Percentiles rank a stretch among this genome's conserved stretches.
Evolutionary conservation across 805 yeast genomes (phyloP).

Genomic region (Yamadazyma nakazawae): DNA sequence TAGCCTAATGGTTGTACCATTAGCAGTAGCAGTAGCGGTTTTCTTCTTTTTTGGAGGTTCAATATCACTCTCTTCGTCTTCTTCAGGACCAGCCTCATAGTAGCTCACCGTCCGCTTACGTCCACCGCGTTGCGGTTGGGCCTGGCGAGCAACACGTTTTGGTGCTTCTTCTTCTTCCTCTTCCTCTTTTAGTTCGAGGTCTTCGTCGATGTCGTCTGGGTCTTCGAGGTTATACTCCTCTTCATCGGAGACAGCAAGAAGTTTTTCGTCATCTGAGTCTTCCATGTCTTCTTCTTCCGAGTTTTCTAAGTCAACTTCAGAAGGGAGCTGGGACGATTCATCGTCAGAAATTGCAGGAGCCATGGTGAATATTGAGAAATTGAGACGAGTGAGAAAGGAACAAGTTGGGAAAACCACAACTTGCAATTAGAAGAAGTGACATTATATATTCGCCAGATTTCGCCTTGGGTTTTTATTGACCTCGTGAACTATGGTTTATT

Average conservation of each 20-base stretch:
- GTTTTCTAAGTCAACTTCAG: constrained; percentile 14
- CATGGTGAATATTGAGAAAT: not conserved
- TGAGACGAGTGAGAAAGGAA: not conserved
- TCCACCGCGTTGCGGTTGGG: constrained; percentile 21
- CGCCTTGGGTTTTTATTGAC: too few relatives aligned
- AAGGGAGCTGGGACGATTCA: constrained; percentile 2
- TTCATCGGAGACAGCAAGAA: constrained; percentile 23
- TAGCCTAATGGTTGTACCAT: not conserved
- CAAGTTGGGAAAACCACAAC: not conserved
- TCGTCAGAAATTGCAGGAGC: constrained; percentile 4
- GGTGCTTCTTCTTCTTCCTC: not conserved
- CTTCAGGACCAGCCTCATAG: constrained; percentile 35
- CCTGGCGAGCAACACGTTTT: not conserved
- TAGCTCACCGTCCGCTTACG: constrained; percentile 37
- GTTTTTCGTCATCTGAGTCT: constrained; percentile 16
- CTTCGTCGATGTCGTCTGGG: constrained; percentile 37
- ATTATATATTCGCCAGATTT: too few relatives aligned
- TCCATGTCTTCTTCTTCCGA: constrained; percentile 17
- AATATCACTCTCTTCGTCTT: constrained; percentile 14
- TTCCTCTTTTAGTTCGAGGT: constrained; percentile 28
- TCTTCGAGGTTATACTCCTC: constrained; percentile 34
- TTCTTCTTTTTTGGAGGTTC: not conserved
- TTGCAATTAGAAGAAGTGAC: too few relatives aligned
- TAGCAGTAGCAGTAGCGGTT: not conserved
- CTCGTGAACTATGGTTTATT: too few relatives aligned